Evolutionary conservation across 192 early-diverging fungal genomes (phyloP).

Genomic region (Coemansia guatemalensis): DNA sequence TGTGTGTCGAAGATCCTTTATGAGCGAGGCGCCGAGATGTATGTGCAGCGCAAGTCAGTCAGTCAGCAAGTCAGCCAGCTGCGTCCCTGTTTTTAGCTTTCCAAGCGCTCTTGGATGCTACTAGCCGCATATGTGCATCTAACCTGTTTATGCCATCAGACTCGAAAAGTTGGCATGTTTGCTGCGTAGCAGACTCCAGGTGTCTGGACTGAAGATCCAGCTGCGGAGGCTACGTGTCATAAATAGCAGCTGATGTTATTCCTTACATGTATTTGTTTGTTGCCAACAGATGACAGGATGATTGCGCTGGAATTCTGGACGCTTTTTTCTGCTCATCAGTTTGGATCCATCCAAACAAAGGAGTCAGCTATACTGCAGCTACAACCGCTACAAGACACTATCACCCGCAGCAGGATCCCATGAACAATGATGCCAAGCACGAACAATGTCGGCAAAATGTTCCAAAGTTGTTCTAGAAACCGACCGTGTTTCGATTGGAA

Average conservation of each 20-base stretch:
- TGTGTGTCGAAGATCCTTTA: background rate
- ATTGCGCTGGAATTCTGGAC: background rate
- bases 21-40: background rate
- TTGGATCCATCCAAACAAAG: background rate
- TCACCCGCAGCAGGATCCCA: background rate
- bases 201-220: background rate
- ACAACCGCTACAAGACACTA: background rate
- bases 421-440: background rate
- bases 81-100: background rate
- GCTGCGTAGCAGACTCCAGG: background rate
- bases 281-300: background rate
- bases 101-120: background rate
- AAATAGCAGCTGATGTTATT: background rate
- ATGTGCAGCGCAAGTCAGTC: background rate
- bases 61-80: background rate
- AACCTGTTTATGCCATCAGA: background rate
- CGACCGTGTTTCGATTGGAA: constrained; percentile 8
- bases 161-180: background rate
- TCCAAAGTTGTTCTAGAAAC: constrained; percentile 12
- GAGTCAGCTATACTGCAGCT: background rate
- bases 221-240: background rate
- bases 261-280: background rate
- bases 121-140: background rate
- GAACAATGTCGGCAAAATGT: background rate
- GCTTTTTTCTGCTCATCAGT: background rate